These are phyloP conservation scores for Leptosphaerulina australis DNA, from an alignment of 2,329 filamentous ascomycete species.

Conservation along the genomic window DNA sequence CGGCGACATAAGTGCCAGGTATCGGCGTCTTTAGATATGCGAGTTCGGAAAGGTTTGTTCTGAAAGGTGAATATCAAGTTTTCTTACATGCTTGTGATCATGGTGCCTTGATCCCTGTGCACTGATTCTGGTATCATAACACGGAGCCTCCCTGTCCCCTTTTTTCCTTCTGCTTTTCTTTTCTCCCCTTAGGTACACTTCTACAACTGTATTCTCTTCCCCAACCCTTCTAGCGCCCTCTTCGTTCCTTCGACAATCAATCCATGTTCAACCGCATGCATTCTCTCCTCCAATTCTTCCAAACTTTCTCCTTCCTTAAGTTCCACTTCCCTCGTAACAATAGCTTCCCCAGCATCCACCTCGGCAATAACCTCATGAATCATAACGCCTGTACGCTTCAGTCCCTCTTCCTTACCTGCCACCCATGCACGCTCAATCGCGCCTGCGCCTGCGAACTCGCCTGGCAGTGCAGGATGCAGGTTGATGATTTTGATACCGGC, in stretches of 20 bases:
- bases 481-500: slow-evolving; percentile 76
- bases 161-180: too few relatives aligned
- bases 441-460: slow-evolving; percentile 75
- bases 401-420: slow-evolving; percentile 71
- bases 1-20: too few relatives aligned
- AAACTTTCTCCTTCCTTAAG: slow-evolving; percentile 63
- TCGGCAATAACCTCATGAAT: slow-evolving; percentile 78
- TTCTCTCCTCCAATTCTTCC: slow-evolving; percentile 70
- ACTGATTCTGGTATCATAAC: too few relatives aligned
- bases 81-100: too few relatives aligned
- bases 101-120: too few relatives aligned
- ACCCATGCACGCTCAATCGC: slow-evolving; percentile 80
- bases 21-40: too few relatives aligned
- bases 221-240: slow-evolving; percentile 50
- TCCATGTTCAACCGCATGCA: slow-evolving; percentile 78
- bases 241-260: slow-evolving; percentile 77
- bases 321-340: slow-evolving; percentile 72
- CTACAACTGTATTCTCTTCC: too few relatives aligned
- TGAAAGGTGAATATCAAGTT: too few relatives aligned
- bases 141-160: too few relatives aligned
- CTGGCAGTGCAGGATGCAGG: slow-evolving; percentile 76
- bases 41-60: too few relatives aligned
- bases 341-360: slow-evolving; percentile 79
- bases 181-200: too few relatives aligned
- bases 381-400: slow-evolving; percentile 80